Conservation (phyloP, 306 rosid species). For the Gastrolobium villosum region DNA sequence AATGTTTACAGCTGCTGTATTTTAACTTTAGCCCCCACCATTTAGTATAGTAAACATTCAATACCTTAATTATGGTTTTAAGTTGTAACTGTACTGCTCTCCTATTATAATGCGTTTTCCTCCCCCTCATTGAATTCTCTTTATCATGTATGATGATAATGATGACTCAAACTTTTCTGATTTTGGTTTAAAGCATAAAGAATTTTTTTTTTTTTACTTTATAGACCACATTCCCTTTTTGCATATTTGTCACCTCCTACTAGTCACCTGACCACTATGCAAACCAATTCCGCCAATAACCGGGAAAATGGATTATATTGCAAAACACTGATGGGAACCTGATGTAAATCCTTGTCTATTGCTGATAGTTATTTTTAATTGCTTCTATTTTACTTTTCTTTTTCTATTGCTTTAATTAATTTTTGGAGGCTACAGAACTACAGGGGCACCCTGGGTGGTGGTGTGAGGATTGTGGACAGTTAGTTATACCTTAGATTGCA, state of each 20-base stretch:
- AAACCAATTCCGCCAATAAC: not conserved
- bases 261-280: not conserved
- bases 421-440: conserved; percentile 16
- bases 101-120: conserved; percentile 1
- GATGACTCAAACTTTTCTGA: conserved; percentile 4
- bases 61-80: conserved; percentile 5
- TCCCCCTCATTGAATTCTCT: not conserved
- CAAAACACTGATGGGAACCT: not conserved
- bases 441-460: not conserved
- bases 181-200: conserved; percentile 9
- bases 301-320: conserved; percentile 26
- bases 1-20: conserved; percentile 33
- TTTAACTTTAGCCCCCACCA: conserved; percentile 20
- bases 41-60: not conserved
- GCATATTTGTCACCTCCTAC: conserved; percentile 26
- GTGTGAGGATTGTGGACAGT: not conserved
- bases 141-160: conserved; percentile 12
- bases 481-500: conserved; percentile 1
- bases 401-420: not conserved
- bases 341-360: not conserved
- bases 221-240: not conserved
- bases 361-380: conserved; percentile 3
- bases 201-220: not conserved
- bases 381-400: not conserved
- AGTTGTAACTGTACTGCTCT: not conserved